These are phyloP conservation scores for Colletotrichum lini DNA, from an alignment of 2,329 filamentous ascomycete genomes.

Conservation along the genomic window DNA sequence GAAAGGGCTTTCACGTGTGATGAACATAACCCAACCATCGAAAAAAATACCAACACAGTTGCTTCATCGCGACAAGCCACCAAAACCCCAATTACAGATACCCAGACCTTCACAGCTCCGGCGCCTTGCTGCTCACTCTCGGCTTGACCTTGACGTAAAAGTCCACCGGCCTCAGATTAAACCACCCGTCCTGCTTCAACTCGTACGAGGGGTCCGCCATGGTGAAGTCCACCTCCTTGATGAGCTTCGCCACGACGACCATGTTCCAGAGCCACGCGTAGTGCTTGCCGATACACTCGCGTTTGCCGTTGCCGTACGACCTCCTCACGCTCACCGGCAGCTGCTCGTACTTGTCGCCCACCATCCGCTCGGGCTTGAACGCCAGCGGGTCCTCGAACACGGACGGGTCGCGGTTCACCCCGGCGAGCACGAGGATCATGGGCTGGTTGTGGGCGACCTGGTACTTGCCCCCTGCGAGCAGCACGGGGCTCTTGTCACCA, in stretches of 20 bases:
- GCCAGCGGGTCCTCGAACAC: slow-evolving; percentile 63
- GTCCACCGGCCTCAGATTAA: slow-evolving; percentile 64
- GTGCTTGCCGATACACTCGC: slow-evolving; percentile 66
- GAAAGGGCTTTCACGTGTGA: no score
- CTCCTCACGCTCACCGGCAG: slow-evolving; percentile 63
- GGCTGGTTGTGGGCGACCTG: slow-evolving; percentile 63
- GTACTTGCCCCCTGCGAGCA: slow-evolving; percentile 64
- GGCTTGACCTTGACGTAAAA: slow-evolving; percentile 61
- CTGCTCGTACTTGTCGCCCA: slow-evolving; percentile 59
- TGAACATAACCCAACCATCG: no score
- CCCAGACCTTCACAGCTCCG: not conserved
- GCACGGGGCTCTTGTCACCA: slow-evolving; percentile 59
- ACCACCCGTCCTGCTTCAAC: slow-evolving; percentile 65
- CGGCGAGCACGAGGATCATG: slow-evolving; percentile 65
- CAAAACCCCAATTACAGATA: no score
- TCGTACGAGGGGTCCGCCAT: slow-evolving; percentile 56
- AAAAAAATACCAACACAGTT: no score
- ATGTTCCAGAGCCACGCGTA: slow-evolving; percentile 64
- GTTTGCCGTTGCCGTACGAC: slow-evolving; percentile 67
- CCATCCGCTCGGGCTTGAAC: slow-evolving; percentile 65
- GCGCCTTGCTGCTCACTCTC: slow-evolving; percentile 44
- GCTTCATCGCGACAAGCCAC: no score
- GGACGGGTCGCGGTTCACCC: slow-evolving; percentile 64
- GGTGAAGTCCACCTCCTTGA: slow-evolving; percentile 63
- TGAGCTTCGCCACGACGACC: slow-evolving; percentile 58